A percentile compares a stretch with the other conserved stretches of the same genome.
phyloP scores from a whole-genome alignment of 805 yeast species.

The Pichia kluyveri region DNA sequence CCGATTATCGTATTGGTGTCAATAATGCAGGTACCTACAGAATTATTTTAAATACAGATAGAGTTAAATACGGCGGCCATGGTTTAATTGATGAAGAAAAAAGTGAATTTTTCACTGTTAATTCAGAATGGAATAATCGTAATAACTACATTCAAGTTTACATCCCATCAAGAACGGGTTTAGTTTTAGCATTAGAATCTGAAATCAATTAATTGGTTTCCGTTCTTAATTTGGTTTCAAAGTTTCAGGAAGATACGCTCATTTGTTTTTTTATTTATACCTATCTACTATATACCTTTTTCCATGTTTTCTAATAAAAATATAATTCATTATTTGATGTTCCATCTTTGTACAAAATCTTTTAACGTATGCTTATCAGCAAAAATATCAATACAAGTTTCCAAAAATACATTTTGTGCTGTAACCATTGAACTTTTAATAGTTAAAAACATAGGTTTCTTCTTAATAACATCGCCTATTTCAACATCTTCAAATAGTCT shows the following conservation, averaged over 20 bases:
- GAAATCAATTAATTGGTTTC: slow-evolving; percentile 15
- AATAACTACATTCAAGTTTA: slow-evolving; percentile 67
- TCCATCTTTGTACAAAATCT: slow-evolving; percentile 1
- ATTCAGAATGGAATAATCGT: slow-evolving; percentile 74
- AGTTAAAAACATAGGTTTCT: slow-evolving; percentile 19
- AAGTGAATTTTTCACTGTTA: slow-evolving; percentile 57
- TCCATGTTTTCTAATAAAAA: not conserved
- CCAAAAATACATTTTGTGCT: slow-evolving; percentile 15
- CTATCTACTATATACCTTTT: not conserved
- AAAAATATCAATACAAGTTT: slow-evolving; percentile 19
- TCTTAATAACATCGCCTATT: slow-evolving; percentile 19
- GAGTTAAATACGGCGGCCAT: slow-evolving; percentile 71
- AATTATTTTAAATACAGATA: slow-evolving; percentile 70
- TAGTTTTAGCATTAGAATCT: slow-evolving; percentile 43
- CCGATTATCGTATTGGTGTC: slow-evolving; percentile 88
- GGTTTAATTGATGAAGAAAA: slow-evolving; percentile 50
- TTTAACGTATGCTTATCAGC: not conserved
- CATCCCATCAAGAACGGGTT: slow-evolving; percentile 68
- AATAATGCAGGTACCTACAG: slow-evolving; percentile 69
- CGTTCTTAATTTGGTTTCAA: not conserved
- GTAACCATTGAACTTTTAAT: slow-evolving; percentile 14
- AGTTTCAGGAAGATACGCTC: not conserved
- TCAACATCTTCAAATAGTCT: slow-evolving; percentile 27
- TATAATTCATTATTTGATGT: not conserved
- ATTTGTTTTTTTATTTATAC: not conserved